Base-by-base conservation (phyloP, 345 rosid genomes). In the Cardiospermum halicacabum region DNA sequence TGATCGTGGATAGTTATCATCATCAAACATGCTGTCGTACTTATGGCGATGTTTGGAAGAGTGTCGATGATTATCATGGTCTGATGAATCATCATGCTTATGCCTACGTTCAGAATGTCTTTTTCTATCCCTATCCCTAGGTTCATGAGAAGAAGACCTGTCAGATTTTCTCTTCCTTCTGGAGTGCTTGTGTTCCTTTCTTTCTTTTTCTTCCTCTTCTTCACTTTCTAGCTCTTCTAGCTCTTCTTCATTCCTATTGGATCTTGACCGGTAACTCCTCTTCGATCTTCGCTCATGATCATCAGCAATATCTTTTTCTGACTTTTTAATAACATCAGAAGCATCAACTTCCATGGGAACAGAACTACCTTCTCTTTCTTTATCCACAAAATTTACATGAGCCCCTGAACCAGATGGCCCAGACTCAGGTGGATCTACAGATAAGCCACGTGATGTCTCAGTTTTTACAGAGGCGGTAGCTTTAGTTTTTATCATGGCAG, bases 231-330 rank as follows among this genome's bases (percentile, higher is more conserved):
- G 82, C 30, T 75, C 77, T 34, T 74, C 81, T 7, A 77, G 76
- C 21, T 70, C 75, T 55, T 77, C 83, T 62, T 66, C 81, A 42
- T 73, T 66, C 77, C 71, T 72, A 16, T 61, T 62, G 19, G 87
- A 80, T 75, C 83, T 87, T 2, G 75, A 73, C 1, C 96, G 92
- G 69, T 87, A 94, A 55, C 74, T 88, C 73, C 96, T 87, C 85
- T 79, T 86, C 69, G 84, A 77, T 39, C 91, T 70, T 19, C 80
- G 80, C 56, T 83, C 96, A 76, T 25, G 61, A 67, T 74, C 82
- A 77, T 75, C 84, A 60, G 49, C 81, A 50, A 58, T 58, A 54
- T 45, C 65, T 64, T 66, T 74, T 64, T 76, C 85, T 64, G 56
- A 34, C 53, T 83, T 81, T 63, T 69, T 81, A 64, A 31, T 64